Base-by-base conservation (phyloP, 78 protist species). In the Paratrimastix pyriformis region DNA sequence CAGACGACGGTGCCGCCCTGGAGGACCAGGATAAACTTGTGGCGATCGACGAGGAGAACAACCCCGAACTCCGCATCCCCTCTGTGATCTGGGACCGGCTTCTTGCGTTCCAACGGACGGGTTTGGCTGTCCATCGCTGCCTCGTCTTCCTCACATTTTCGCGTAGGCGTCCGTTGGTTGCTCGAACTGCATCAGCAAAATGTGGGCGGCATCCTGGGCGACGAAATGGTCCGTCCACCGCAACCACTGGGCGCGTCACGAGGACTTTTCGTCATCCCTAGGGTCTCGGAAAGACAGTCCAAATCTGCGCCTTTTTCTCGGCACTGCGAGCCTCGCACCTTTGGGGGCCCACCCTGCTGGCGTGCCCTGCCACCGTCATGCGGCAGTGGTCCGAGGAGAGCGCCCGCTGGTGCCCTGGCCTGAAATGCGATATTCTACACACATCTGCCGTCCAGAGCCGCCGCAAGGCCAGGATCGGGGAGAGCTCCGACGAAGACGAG, bases 161-260 rank as follows among this genome's bases (percentile, higher is more conserved):
- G n/a, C n/a, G n/a, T n/a, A n/a, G 69, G 91, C 39, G 83, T 94
- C 9, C 5, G 64, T 43, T 96, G 99, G 99, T 32, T 95, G 68
- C 88, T 88, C 86, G 93, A 84, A 66, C 81, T 93, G 57, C 97
- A 94, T 66, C 0, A 24, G 33, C 89, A 85, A 50, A 45, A 60
- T n/a, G 82, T 65, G 32, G 97, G 98, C 46, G 98, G 97, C 44
- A 87, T 94, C 65, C 39, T 94, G 24, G 98, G 97, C 40, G 98
- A 94, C 73, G 98, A 94, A 37, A 91, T 91, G 94, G 88, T 64
- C 46, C 7, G 5, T 4, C 9, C 40, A 11, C n/a, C 11, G 11
- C 62, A 15, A 11, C n/a, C 3, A 26, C 21, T 39, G 48, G 46
- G 7, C 37, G 15, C 50, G 48, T 11, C 8, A 1, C 72, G 11